A percentile compares a stretch with the other conserved stretches of the same genome.
These are phyloP conservation scores for Teunomyces lycoperdinae DNA, from an alignment of 805 yeast genomes.

Conservation along the genomic window DNA sequence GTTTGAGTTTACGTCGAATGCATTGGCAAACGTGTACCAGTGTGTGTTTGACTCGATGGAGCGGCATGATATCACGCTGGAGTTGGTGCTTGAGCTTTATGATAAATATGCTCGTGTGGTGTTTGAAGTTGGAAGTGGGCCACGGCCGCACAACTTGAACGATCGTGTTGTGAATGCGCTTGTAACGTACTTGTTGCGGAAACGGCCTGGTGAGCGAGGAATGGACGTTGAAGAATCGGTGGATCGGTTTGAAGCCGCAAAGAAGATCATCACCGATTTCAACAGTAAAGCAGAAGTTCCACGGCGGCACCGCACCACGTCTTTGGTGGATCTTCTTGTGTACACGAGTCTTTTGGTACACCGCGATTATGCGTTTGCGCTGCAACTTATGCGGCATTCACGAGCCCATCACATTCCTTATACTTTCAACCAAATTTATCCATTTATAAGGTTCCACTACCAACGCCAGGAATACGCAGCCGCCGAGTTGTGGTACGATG, in stretches of 20 bases:
- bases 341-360: slow-evolving; percentile 29
- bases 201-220: slow-evolving; percentile 8
- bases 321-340: slow-evolving; percentile 29
- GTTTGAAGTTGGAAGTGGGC: background rate
- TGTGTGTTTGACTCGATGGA: slow-evolving; percentile 16
- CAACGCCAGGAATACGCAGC: slow-evolving; percentile 22
- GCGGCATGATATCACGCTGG: slow-evolving; percentile 12
- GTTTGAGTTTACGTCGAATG: slow-evolving; percentile 17
- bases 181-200: slow-evolving; percentile 7
- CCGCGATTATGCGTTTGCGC: slow-evolving; percentile 33
- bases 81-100: slow-evolving; percentile 19
- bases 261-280: slow-evolving; percentile 24
- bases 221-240: slow-evolving; percentile 14
- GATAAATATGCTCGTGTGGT: slow-evolving; percentile 15
- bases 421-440: slow-evolving; percentile 38
- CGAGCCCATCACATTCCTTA: slow-evolving; percentile 28
- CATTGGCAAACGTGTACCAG: slow-evolving; percentile 25
- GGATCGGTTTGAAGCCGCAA: slow-evolving; percentile 22
- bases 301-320: slow-evolving; percentile 16
- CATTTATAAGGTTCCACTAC: slow-evolving; percentile 38
- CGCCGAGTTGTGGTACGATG: slow-evolving; percentile 39
- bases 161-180: slow-evolving; percentile 11
- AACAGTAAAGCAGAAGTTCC: slow-evolving; percentile 12
- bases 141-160: background rate
- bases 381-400: slow-evolving; percentile 24